These are phyloP conservation scores for Pulicaria dysenterica DNA, from an alignment of 129 eudicot genomes.

Conservation along the genomic window DNA sequence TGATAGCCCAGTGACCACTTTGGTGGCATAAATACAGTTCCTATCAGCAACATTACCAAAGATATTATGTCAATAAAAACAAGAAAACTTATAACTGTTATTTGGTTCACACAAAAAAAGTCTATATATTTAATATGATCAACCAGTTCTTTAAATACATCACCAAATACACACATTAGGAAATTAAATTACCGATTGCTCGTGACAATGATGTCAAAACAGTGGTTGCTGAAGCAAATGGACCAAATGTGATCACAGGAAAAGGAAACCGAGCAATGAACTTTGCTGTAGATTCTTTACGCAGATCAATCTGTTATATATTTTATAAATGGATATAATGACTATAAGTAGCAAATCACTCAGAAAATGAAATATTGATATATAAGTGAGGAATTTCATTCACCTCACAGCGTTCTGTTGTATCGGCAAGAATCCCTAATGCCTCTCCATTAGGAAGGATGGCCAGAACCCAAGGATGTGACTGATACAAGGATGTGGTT, in stretches of 20 bases:
- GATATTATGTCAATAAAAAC: background rate
- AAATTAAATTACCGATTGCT: constrained; percentile 75
- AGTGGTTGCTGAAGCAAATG: constrained; percentile 73
- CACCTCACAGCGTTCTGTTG: constrained; percentile 95
- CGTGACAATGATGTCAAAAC: constrained; percentile 73
- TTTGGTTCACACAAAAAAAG: no score
- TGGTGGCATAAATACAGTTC: constrained; percentile 95
- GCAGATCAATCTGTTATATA: constrained; percentile 72
- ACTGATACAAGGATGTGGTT: constrained; percentile 87
- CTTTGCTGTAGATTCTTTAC: constrained; percentile 67
- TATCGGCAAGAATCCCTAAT: constrained; percentile 92
- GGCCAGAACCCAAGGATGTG: constrained; percentile 95
- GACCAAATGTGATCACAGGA: constrained; percentile 92
- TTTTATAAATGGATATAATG: background rate
- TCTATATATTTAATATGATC: no score
- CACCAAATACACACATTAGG: background rate
- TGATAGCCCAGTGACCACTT: constrained; percentile 97
- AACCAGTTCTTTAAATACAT: background rate
- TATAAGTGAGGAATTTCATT: constrained; percentile 17
- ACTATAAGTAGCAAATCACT: background rate
- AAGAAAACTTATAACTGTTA: background rate
- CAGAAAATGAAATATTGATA: background rate
- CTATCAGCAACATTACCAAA: constrained; percentile 34
- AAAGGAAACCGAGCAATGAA: constrained; percentile 55
- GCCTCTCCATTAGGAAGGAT: constrained; percentile 85